Evolutionary conservation across 2,329 filamentous ascomycete species (phyloP).

Genomic region (Plectosphaerella sp.): DNA sequence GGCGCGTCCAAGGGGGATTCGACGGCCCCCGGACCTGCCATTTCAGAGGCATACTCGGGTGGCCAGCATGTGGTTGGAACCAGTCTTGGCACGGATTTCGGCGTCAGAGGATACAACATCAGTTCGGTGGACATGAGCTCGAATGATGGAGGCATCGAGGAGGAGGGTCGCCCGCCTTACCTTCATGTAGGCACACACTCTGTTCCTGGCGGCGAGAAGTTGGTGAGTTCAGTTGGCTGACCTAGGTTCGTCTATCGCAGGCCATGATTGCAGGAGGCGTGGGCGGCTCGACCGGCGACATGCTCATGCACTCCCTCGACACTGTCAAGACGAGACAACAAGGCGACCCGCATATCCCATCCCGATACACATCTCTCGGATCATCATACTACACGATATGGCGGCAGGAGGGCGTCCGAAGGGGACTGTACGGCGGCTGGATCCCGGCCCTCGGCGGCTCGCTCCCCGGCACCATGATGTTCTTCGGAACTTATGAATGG

Average conservation of each 20-base stretch:
- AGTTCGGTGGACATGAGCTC: slow-evolving; percentile 8
- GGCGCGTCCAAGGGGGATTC: slow-evolving; percentile 7
- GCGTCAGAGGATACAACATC: slow-evolving; percentile 9
- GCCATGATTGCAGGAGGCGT: slow-evolving; percentile 93
- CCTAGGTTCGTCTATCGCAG: slow-evolving; percentile 37
- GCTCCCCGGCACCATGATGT: slow-evolving; percentile 88
- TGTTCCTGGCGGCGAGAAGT: background rate
- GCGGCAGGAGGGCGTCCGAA: slow-evolving; percentile 81
- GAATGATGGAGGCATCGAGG: slow-evolving; percentile 29
- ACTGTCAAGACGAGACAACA: slow-evolving; percentile 98
- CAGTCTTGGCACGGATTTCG: slow-evolving; percentile 22
- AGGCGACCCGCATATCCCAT: slow-evolving; percentile 87
- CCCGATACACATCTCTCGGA: slow-evolving; percentile 86
- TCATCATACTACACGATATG: slow-evolving; percentile 91
- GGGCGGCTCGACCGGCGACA: slow-evolving; percentile 88
- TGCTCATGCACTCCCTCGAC: slow-evolving; percentile 98
- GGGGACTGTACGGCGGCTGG: slow-evolving; percentile 91
- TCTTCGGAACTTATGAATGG: slow-evolving; percentile 95
- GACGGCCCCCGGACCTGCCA: slow-evolving; percentile 17
- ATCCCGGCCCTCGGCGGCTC: slow-evolving; percentile 86
- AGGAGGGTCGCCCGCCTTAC: slow-evolving; percentile 39
- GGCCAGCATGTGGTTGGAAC: slow-evolving; percentile 26
- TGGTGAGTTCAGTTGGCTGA: background rate
- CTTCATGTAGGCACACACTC: slow-evolving; percentile 29
- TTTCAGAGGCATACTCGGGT: slow-evolving; percentile 25